Evolutionary conservation across 2,329 filamentous ascomycete species (phyloP).

Genomic region (Dothideomycetes sp.): DNA sequence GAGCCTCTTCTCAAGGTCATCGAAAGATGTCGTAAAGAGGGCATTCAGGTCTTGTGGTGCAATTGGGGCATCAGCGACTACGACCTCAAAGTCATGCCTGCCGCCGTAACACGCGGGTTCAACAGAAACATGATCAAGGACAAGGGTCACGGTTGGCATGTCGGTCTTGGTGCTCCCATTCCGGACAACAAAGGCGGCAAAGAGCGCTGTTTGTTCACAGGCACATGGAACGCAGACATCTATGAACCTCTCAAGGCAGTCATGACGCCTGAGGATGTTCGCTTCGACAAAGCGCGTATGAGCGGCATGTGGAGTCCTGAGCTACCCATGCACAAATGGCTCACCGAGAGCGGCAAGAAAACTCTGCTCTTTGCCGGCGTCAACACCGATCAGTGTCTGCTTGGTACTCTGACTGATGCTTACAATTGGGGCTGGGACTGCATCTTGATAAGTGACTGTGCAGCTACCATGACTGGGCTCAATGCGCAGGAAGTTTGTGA

Average conservation of each 20-base stretch:
- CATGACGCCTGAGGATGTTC: constrained; percentile 26
- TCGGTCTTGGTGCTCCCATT: constrained; percentile 27
- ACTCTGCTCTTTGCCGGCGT: constrained; percentile 31
- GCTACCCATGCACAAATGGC: constrained; percentile 29
- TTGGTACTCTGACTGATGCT: constrained; percentile 30
- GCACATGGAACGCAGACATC: constrained; percentile 31
- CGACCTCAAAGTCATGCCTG: constrained; percentile 28
- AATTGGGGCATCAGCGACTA: constrained; percentile 31
- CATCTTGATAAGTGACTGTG: constrained; percentile 29
- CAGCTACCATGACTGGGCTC: constrained; percentile 29
- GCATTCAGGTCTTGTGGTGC: constrained; percentile 30
- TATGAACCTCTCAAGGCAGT: constrained; percentile 28
- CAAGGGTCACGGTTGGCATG: constrained; percentile 29
- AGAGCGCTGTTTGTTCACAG: constrained; percentile 30
- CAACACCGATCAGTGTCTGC: constrained; percentile 32
- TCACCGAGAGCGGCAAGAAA: constrained; percentile 28
- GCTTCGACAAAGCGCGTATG: constrained; percentile 34
- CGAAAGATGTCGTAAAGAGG: constrained; percentile 26
- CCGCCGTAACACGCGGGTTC: constrained; percentile 30
- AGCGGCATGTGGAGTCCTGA: constrained; percentile 30
- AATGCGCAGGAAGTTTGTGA: constrained; percentile 28
- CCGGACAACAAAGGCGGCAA: constrained; percentile 26
- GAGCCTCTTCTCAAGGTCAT: constrained; percentile 27
- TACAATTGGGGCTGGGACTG: constrained; percentile 33
- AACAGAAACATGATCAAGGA: constrained; percentile 20